Conservation (phyloP, 2,329 filamentous ascomycete genomes). For the Colletotrichum tabaci region DNA sequence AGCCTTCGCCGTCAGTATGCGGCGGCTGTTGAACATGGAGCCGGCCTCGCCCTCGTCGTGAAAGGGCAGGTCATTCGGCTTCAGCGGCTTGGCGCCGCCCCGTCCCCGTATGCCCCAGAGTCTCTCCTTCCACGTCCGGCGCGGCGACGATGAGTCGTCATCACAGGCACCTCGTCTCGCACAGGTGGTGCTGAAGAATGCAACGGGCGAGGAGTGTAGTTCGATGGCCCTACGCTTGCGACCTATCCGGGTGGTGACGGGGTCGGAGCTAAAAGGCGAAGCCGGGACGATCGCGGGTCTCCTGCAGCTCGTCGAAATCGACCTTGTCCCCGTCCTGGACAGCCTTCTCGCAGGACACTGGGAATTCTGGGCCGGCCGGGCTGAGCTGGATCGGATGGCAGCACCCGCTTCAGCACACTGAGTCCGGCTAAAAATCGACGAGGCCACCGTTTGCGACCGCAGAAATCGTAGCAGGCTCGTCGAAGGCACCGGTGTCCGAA, state of each 20-base stretch:
- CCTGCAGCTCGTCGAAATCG: conserved; percentile 40
- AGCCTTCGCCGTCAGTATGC: conserved; percentile 81
- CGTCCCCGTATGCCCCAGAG: conserved; percentile 61
- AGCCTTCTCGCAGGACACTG: conserved; percentile 26
- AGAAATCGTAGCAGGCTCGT: conserved; percentile 79
- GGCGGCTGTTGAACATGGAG: conserved; percentile 78
- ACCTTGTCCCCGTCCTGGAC: conserved; percentile 44
- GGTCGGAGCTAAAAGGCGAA: conserved; percentile 49
- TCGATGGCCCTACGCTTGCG: conserved; percentile 18
- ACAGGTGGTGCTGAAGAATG: conserved; percentile 51
- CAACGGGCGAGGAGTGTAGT: conserved; percentile 1
- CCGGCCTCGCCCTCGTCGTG: conserved; percentile 72
- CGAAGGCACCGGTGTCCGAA: conserved; percentile 65
- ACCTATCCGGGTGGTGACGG: conserved; percentile 30
- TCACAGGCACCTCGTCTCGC: conserved; percentile 46
- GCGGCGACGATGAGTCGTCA: conserved; percentile 46
- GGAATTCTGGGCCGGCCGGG: conserved; percentile 21
- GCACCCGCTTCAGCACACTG: conserved; percentile 41
- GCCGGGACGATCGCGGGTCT: conserved; percentile 47
- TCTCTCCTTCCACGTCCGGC: conserved; percentile 63
- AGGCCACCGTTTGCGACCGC: conserved; percentile 76
- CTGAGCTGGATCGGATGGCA: conserved; percentile 9
- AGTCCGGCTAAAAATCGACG: conserved; percentile 65
- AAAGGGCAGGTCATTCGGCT: conserved; percentile 72
- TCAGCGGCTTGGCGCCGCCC: conserved; percentile 59